Evolutionary conservation across 2,329 filamentous ascomycete genomes (phyloP).

Genomic region (Lithohypha guttulata): DNA sequence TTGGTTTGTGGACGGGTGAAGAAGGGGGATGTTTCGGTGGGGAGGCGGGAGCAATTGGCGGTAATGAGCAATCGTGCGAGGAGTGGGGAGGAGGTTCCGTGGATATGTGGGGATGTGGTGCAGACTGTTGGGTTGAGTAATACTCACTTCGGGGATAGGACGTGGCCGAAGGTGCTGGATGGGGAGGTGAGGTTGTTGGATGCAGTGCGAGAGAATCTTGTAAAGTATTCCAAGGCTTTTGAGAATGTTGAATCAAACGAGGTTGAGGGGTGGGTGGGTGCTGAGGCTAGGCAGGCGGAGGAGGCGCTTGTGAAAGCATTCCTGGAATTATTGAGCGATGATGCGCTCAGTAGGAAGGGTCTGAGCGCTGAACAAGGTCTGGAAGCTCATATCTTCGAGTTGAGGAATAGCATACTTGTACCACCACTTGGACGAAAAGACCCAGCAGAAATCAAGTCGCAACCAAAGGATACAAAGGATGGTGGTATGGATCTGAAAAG

Average conservation of each 20-base stretch:
- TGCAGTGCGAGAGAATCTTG: conserved; percentile 38
- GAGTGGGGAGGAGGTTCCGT: conserved; percentile 39
- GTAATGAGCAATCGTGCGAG: conserved; percentile 54
- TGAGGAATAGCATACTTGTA: conserved; percentile 52
- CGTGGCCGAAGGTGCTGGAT: conserved; percentile 51
- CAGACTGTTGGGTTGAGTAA: conserved; percentile 53
- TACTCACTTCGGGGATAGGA: conserved; percentile 46
- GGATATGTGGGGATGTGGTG: conserved; percentile 37
- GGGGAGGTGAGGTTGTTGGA: conserved; percentile 44
- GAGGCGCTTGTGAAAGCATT: conserved; percentile 42
- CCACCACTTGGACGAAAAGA: conserved; percentile 43
- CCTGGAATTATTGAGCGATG: conserved; percentile 41
- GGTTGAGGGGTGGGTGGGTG: too few species aligned
- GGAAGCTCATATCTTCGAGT: conserved; percentile 45
- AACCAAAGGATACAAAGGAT: background rate
- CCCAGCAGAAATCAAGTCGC: conserved; percentile 14
- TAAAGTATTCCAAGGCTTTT: too few species aligned
- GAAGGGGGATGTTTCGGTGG: background rate
- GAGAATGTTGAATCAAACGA: too few species aligned
- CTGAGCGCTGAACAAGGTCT: conserved; percentile 31
- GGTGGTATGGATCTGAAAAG: conserved; percentile 23
- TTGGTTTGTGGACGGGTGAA: conserved; percentile 48
- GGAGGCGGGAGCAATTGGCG: conserved; percentile 36
- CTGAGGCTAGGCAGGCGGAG: conserved; percentile 37
- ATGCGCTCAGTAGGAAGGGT: conserved; percentile 43